phyloP scores from a whole-genome alignment of 73 alveolate species.

The Symbiodinium natans region DNA sequence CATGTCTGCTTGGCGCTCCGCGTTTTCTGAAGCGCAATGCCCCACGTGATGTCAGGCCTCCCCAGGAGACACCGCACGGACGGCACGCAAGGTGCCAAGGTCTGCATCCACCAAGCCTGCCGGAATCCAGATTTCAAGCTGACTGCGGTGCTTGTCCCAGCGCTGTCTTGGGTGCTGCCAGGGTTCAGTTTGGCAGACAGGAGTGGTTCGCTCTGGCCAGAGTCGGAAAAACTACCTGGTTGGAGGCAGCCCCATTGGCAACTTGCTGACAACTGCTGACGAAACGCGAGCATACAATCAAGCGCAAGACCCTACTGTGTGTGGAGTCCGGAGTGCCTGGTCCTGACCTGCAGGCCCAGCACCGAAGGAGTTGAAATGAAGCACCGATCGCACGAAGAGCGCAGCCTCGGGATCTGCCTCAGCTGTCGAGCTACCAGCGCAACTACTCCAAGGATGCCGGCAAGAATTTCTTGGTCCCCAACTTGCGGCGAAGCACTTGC shows the following conservation, averaged over 20 bases:
- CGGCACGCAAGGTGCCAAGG: slow-evolving; percentile 76
- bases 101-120: slow-evolving; percentile 73
- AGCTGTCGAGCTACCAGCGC: too few relatives aligned
- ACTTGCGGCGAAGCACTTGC: too few relatives aligned
- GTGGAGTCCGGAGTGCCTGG: neutral
- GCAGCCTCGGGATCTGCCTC: slow-evolving; percentile 63
- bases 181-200: slow-evolving; percentile 46
- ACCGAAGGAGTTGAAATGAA: slow-evolving; percentile 89
- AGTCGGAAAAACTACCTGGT: slow-evolving; percentile 75
- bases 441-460: too few relatives aligned
- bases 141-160: too few relatives aligned
- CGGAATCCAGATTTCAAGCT: too few relatives aligned
- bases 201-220: slow-evolving; percentile 89
- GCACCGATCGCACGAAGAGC: slow-evolving; percentile 51
- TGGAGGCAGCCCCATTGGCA: neutral
- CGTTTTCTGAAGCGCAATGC: too few relatives aligned
- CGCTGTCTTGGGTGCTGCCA: neutral
- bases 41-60: slow-evolving; percentile 1
- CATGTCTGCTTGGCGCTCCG: neutral
- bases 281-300: too few relatives aligned
- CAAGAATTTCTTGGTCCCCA: neutral
- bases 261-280: neutral
- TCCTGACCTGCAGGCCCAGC: slow-evolving; percentile 84
- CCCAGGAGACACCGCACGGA: slow-evolving; percentile 10
- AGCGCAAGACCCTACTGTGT: neutral